Evolutionary conservation across 108 stramenopile genomes (phyloP).

Genomic region (Cyclotella distinguenda): DNA sequence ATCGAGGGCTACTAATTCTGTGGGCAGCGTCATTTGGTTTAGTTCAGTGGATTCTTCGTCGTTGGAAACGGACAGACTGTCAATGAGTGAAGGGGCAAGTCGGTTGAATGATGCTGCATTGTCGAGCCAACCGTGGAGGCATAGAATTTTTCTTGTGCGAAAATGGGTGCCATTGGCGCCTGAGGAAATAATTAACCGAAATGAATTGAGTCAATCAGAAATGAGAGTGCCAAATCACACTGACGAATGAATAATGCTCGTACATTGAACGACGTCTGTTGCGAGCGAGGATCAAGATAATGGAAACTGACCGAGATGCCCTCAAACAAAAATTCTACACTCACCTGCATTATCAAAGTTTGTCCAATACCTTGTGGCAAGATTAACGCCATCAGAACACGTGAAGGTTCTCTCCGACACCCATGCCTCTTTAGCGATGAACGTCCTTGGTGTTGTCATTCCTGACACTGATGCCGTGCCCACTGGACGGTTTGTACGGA

Average conservation of each 20-base stretch:
- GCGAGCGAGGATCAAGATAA: too few relatives aligned
- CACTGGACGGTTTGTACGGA: neutral
- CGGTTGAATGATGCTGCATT: slow-evolving; percentile 71
- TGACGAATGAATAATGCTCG: neutral
- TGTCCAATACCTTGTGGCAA: slow-evolving; percentile 28
- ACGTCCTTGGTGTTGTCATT: neutral
- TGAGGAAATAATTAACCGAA: neutral
- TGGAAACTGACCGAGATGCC: neutral
- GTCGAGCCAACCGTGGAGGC: slow-evolving; percentile 82
- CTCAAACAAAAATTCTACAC: neutral
- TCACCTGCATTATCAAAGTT: slow-evolving; percentile 22
- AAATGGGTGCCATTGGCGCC: neutral
- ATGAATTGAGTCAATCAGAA: neutral
- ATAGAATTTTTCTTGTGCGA: slow-evolving; percentile 52
- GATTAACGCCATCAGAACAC: slow-evolving; percentile 40
- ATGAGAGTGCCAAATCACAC: neutral
- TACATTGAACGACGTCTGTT: too few relatives aligned
- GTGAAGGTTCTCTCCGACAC: slow-evolving; percentile 22
- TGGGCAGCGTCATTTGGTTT: slow-evolving; percentile 1
- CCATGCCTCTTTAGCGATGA: neutral
- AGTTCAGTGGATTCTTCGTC: neutral
- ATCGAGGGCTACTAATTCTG: slow-evolving; percentile 57
- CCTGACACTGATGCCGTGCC: neutral
- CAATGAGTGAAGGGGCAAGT: slow-evolving; percentile 57
- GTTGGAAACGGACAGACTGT: slow-evolving; percentile 12